A percentile compares a stretch with the other conserved stretches of the same genome.
Conservation (phyloP, 129 eudicot species). For the Silybum marianum region DNA sequence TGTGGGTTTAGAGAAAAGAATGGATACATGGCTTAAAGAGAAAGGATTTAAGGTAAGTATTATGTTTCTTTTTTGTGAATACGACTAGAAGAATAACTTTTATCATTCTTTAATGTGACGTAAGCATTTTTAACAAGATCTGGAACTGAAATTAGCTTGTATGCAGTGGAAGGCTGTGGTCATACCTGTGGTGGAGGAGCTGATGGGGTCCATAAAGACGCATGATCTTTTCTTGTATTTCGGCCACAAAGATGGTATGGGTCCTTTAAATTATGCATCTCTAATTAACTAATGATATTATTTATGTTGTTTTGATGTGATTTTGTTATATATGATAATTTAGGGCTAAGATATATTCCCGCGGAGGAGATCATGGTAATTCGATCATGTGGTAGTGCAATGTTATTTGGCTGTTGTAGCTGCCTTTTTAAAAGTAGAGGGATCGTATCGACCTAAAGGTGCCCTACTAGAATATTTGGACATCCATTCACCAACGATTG, state of each 20-base stretch:
- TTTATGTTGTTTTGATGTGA: not conserved
- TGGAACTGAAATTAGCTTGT: not conserved
- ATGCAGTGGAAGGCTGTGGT: conserved; percentile 79
- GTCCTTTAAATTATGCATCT: not conserved
- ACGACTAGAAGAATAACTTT: not conserved
- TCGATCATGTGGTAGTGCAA: conserved; percentile 63
- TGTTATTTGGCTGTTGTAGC: conserved; percentile 93
- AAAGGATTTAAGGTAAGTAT: conserved; percentile 65
- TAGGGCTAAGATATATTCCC: conserved; percentile 82
- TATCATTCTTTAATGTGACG: not conserved
- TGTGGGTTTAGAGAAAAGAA: not conserved
- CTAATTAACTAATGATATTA: not conserved
- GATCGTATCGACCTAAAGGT: conserved; percentile 39
- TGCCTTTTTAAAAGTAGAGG: conserved; percentile 46
- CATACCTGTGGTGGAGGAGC: conserved; percentile 60
- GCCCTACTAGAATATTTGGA: conserved; percentile 67
- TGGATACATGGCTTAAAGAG: conserved; percentile 87
- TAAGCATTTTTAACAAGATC: not conserved
- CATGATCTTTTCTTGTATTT: too few relatives aligned
- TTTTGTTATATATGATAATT: not conserved
- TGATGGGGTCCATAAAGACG: conserved; percentile 52
- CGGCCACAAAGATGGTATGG: too few relatives aligned
- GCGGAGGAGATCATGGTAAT: conserved; percentile 63
- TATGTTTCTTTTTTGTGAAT: not conserved
- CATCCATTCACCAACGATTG: conserved; percentile 83